phyloP scores from a whole-genome alignment of 2,329 filamentous ascomycete genomes.

The Ophiosphaerella korrae region DNA sequence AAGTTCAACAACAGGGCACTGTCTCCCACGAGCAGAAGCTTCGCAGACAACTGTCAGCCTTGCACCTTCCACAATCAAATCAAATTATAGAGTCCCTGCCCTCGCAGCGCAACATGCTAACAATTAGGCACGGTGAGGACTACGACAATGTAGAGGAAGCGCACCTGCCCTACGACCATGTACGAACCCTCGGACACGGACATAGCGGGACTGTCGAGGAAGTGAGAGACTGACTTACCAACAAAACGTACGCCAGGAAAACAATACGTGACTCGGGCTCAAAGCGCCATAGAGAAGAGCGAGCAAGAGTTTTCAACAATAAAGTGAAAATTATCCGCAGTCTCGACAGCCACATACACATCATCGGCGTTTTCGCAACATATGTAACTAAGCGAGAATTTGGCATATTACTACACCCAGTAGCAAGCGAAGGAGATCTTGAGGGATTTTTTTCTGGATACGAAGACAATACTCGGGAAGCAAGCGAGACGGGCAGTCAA shows the following conservation, averaged over 20 bases:
- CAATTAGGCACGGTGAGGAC: slow-evolving; percentile 2
- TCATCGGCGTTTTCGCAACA: slow-evolving; percentile 19
- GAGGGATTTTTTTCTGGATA: slow-evolving; percentile 15
- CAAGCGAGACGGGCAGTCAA: neutral
- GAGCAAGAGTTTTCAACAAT: slow-evolving; percentile 7
- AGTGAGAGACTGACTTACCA: neutral
- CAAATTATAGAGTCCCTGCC: too few relatives aligned
- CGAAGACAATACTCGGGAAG: neutral
- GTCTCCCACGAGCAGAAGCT: too few relatives aligned
- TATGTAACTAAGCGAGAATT: slow-evolving; percentile 10
- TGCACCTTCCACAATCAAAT: neutral
- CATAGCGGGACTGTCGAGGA: slow-evolving; percentile 1
- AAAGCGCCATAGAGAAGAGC: neutral
- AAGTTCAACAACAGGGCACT: too few relatives aligned
- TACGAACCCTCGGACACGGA: neutral
- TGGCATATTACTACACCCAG: slow-evolving; percentile 21
- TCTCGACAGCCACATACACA: slow-evolving; percentile 13
- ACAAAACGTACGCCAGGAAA: slow-evolving; percentile 1
- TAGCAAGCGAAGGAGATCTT: slow-evolving; percentile 25
- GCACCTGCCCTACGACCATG: neutral
- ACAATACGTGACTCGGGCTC: neutral
- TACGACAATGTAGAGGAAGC: neutral
- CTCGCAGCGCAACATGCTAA: neutral
- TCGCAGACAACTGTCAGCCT: neutral
- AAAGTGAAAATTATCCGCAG: slow-evolving; percentile 18